Percentiles rank a stretch among this genome's conserved stretches.
These are phyloP conservation scores for Colletotrichum sp. DNA, from an alignment of 2,329 filamentous ascomycete species.

Conservation along the genomic window DNA sequence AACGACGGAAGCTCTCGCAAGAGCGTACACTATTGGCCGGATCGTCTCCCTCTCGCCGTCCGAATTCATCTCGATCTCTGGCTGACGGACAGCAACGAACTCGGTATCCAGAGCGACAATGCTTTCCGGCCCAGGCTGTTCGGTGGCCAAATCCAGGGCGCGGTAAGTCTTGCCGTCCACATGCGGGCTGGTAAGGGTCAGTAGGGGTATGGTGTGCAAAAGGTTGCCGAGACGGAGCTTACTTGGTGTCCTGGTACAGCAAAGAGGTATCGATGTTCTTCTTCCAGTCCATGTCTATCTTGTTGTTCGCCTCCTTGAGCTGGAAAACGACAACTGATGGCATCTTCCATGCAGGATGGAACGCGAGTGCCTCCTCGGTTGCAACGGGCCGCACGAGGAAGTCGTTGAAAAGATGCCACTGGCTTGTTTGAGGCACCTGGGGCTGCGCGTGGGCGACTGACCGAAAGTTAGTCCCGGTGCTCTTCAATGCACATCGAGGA, in stretches of 20 bases:
- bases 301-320: constrained; percentile 78
- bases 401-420: constrained; percentile 98
- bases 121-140: constrained; percentile 73
- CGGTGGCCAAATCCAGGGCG: constrained; percentile 59
- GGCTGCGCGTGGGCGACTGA: constrained; percentile 71
- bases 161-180: constrained; percentile 61
- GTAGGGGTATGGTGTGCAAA: constrained; percentile 25
- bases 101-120: constrained; percentile 94
- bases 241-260: constrained; percentile 75
- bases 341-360: constrained; percentile 91
- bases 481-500: background rate
- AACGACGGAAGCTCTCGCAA: constrained; percentile 92
- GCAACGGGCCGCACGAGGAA: constrained; percentile 86
- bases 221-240: background rate
- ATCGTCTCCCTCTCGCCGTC: constrained; percentile 93
- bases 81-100: constrained; percentile 90
- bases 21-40: constrained; percentile 84
- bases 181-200: constrained; percentile 39
- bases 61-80: constrained; percentile 95
- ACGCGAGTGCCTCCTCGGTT: constrained; percentile 83
- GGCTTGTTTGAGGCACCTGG: constrained; percentile 63
- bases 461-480: background rate
- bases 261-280: constrained; percentile 81
- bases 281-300: constrained; percentile 87
- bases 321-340: constrained; percentile 91